A percentile compares a stretch with the other conserved stretches of the same genome.
Evolutionary conservation across 331 rosid species (phyloP).

Genomic region (Malus hybrid): DNA sequence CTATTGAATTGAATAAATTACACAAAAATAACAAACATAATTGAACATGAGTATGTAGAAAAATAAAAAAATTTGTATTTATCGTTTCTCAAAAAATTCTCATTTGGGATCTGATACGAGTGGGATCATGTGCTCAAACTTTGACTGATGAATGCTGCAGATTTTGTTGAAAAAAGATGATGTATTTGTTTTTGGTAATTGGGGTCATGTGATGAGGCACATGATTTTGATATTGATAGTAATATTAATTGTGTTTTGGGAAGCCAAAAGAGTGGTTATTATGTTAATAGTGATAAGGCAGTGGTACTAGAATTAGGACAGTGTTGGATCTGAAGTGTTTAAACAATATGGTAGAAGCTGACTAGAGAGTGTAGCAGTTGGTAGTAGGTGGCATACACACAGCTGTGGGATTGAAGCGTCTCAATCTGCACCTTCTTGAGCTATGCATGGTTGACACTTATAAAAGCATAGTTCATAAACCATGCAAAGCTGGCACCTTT

Average conservation of each 20-base stretch:
- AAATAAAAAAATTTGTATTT: too few relatives aligned
- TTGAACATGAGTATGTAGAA: too few relatives aligned
- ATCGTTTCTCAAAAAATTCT: neutral
- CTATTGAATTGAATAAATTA: too few relatives aligned
- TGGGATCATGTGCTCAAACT: constrained; percentile 57
- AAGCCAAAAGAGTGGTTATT: constrained; percentile 21
- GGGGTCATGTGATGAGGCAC: constrained; percentile 60
- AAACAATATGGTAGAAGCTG: too few relatives aligned
- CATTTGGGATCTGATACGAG: constrained; percentile 40
- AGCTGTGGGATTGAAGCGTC: too few relatives aligned
- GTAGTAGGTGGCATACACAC: too few relatives aligned
- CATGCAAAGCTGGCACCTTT: too few relatives aligned
- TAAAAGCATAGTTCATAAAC: too few relatives aligned
- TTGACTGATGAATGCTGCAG: constrained; percentile 42
- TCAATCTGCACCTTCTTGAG: too few relatives aligned
- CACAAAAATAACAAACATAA: too few relatives aligned
- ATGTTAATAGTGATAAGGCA: neutral
- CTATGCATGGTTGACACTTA: too few relatives aligned
- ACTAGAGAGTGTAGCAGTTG: too few relatives aligned
- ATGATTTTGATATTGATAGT: constrained; percentile 23
- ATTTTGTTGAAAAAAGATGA: constrained; percentile 35
- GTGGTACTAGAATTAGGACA: neutral
- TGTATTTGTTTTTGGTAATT: constrained; percentile 12
- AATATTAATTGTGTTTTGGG: constrained; percentile 8
- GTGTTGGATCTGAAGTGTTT: neutral